These are phyloP conservation scores for Coemansia asiatica DNA, from an alignment of 192 early-diverging fungal species.

Conservation along the genomic window DNA sequence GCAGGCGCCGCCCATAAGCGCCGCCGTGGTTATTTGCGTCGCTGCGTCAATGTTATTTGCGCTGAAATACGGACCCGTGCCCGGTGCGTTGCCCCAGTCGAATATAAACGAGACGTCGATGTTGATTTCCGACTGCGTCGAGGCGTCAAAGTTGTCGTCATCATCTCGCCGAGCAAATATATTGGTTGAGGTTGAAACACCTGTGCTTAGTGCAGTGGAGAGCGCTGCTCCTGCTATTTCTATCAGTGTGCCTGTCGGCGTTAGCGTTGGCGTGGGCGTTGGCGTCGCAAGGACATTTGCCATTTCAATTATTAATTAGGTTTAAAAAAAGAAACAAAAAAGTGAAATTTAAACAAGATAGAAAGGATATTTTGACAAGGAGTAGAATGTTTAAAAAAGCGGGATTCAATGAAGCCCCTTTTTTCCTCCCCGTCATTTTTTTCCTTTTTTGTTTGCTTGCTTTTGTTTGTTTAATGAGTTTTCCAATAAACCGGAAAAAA, in stretches of 20 bases:
- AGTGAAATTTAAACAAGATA: neutral
- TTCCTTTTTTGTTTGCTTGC: too few species aligned
- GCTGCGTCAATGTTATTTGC: conserved; percentile 52
- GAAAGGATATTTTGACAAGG: too few species aligned
- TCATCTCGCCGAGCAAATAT: neutral
- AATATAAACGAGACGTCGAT: conserved; percentile 37
- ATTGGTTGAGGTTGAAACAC: neutral
- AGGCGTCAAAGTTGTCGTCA: neutral
- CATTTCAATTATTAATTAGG: neutral
- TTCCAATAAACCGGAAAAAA: too few species aligned
- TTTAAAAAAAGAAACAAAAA: too few species aligned
- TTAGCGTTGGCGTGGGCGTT: neutral
- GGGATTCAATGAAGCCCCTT: too few species aligned
- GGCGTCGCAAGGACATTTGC: neutral
- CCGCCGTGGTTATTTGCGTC: conserved; percentile 50
- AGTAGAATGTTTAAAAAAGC: too few species aligned
- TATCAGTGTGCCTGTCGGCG: too few species aligned
- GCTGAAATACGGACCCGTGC: conserved; percentile 48
- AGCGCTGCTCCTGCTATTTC: too few species aligned
- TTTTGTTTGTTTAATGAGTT: too few species aligned
- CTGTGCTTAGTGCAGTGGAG: neutral
- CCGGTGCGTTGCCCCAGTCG: conserved; percentile 52
- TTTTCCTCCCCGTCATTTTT: too few species aligned
- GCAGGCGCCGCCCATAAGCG: conserved; percentile 39
- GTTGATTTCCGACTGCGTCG: conserved; percentile 27